Base-by-base conservation (phyloP, 192 early-diverging fungal genomes). In the Linnemannia zychae region DNA sequence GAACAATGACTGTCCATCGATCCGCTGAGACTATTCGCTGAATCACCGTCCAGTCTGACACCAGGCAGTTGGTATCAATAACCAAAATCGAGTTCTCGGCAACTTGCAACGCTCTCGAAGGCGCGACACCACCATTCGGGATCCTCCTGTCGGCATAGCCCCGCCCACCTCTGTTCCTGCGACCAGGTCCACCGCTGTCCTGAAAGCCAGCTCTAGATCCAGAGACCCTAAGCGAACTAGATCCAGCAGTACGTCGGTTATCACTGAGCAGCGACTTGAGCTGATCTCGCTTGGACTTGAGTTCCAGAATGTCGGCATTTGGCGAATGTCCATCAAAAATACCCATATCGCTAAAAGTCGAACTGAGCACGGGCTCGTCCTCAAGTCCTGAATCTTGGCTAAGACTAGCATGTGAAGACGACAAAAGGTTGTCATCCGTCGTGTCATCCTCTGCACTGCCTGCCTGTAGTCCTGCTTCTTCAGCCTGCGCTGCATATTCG, bases 41-140 rank as follows among this genome's bases (percentile, higher is more conserved):
- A 9, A 92, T 78, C 28, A 74, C 50, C 7, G 85, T 84, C 75
- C 91, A 75, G 60, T 92, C 88, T 13, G 88, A 88, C 38, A 92
- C 87, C 67, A 92, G 80, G 60, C 90, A 92, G 79, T 92, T 92
- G 24, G 92, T 92, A 75, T 92, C 92, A 40, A 92, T 80, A 4
- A 92, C 88, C 44, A 92, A 69, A 3, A 75, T 81, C 46, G 92
- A 79, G 63, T 85, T 85, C 13, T 85, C 83, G 80, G 44, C 81
- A 33, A 66, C 87, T 79, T 37, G 85, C 78, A 46, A 80, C 28
- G 48, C 89, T 71, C 71, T 65, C 40, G 74, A 73, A 7, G 60
- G 57, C 17, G 31, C 46, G 28, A 47, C 11, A 20, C 53, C 11
- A 9, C 22, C 68, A 36, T 67, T 38, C 11, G 24, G 24, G 24